Evolutionary conservation across 2,329 filamentous ascomycete genomes (phyloP).

Genomic region (Botrytis galanthina): DNA sequence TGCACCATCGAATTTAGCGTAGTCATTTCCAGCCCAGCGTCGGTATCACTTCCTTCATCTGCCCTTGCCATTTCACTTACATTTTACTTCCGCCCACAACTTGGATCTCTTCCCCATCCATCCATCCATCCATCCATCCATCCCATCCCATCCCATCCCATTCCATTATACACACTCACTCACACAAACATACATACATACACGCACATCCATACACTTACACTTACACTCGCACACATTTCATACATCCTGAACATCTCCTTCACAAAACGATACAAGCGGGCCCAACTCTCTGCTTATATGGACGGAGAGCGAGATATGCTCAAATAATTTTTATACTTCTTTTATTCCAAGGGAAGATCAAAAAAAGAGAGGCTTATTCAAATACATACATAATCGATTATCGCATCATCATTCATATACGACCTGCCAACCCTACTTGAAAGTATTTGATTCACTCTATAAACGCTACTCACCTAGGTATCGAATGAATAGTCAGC

Average conservation of each 20-base stretch:
- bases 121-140: not conserved
- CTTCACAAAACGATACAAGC: not conserved
- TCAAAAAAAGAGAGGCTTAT: not conserved
- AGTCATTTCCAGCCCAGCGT: conserved; percentile 12
- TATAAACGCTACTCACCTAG: not conserved
- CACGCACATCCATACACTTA: not conserved
- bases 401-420: conserved; percentile 1
- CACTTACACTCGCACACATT: not conserved
- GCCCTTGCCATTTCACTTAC: conserved; percentile 8
- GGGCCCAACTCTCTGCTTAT: not conserved
- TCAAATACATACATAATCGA: not conserved
- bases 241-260: not conserved
- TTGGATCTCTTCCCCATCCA: not conserved
- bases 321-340: not conserved
- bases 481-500: not conserved
- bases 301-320: not conserved
- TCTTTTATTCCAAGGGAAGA: not conserved
- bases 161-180: not conserved
- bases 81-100: conserved; percentile 9
- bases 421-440: not conserved
- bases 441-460: not conserved
- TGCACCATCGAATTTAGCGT: conserved; percentile 10
- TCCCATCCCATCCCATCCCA: not conserved
- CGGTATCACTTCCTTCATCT: not conserved
- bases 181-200: not conserved